Evolutionary conservation across 116 monocot species (phyloP), one percentile per base, ranked within the genome.

Genomic region (Zostera marina): DNA sequence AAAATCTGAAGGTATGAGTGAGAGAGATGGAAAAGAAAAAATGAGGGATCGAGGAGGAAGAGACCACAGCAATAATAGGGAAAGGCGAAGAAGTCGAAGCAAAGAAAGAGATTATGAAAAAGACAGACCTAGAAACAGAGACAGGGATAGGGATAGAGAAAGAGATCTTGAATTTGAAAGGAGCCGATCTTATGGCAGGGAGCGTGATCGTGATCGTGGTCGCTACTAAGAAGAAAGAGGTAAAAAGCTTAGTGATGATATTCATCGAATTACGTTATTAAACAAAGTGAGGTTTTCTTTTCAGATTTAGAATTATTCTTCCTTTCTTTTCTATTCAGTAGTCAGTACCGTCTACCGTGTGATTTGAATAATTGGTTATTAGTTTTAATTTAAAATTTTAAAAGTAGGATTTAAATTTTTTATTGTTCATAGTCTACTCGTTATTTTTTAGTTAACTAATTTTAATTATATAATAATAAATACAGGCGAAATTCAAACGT

Each of bases 71-170:
- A 42, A 66, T 56, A 81, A 67, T 0, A 75, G 80, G 72, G 76
- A 76, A 39, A 72, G 85, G 32, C 66, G 56, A 20, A 67, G 81
- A 52, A 81, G 81, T 64, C 72, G 78, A 16, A 79, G 77, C 59
- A 79, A 81, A 68, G 81, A 81, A 20, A 65, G 76, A 56, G 75
- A 70, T 3, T 60, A 60, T 1, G 77, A 67, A 24, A 66, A 60
- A 62, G 82, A 74, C 42, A 81, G 83, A 71, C 66, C 54, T 47
- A 72, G 84, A 56, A 78, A 70, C 23, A 62, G 63, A 25, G 63
- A 63, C 46, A 32, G 52, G 43, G 69, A 53, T 14, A 47, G 61
- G 47, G 63, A 25, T 17, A 59, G 59, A 40, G 67, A 59, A 32
- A n/a, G 66, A 58, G 58, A 66, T 5, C 40, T 47, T 21, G 60